Evolutionary conservation across 2,329 filamentous ascomycete species (phyloP).

Genomic region (Aureobasidium sp.): DNA sequence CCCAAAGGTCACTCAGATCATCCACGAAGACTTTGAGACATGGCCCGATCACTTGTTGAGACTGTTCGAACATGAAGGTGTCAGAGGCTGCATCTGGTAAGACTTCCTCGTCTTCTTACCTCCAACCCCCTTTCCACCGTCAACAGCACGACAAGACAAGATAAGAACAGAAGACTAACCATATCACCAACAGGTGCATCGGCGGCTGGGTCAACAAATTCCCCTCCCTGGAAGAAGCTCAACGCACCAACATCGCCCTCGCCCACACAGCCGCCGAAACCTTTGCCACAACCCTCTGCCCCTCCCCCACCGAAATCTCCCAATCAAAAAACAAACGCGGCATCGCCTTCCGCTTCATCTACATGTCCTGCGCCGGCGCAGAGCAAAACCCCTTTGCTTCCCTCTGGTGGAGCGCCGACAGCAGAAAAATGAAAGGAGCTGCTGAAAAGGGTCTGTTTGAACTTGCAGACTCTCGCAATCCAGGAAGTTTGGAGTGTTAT

Average conservation of each 20-base stretch:
- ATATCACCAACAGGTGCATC: constrained; percentile 23
- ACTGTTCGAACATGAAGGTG: constrained; percentile 41
- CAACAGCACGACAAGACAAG: not conserved
- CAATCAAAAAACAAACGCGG: constrained; percentile 27
- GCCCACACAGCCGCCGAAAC: constrained; percentile 35
- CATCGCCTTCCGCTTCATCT: constrained; percentile 47
- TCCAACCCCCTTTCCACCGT: not conserved
- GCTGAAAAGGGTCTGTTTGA: constrained; percentile 41
- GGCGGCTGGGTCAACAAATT: constrained; percentile 31
- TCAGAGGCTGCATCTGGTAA: constrained; percentile 53
- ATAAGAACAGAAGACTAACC: not conserved
- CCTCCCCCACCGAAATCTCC: constrained; percentile 26
- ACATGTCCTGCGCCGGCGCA: constrained; percentile 41
- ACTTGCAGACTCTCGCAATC: constrained; percentile 31
- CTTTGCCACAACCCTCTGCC: constrained; percentile 33
- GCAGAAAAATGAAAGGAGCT: constrained; percentile 40
- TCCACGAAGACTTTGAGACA: constrained; percentile 56
- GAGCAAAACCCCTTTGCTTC: constrained; percentile 44
- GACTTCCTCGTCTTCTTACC: not conserved
- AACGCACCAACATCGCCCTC: constrained; percentile 35
- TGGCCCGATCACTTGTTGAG: constrained; percentile 53
- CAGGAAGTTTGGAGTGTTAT: constrained; percentile 38
- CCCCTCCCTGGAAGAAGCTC: constrained; percentile 33
- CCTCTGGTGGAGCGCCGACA: constrained; percentile 40
- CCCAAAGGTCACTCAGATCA: constrained; percentile 37